A percentile compares a stretch with the other conserved stretches of the same genome.
phyloP scores from a whole-genome alignment of 2,329 filamentous ascomycete species.

The Botryotinia convoluta region DNA sequence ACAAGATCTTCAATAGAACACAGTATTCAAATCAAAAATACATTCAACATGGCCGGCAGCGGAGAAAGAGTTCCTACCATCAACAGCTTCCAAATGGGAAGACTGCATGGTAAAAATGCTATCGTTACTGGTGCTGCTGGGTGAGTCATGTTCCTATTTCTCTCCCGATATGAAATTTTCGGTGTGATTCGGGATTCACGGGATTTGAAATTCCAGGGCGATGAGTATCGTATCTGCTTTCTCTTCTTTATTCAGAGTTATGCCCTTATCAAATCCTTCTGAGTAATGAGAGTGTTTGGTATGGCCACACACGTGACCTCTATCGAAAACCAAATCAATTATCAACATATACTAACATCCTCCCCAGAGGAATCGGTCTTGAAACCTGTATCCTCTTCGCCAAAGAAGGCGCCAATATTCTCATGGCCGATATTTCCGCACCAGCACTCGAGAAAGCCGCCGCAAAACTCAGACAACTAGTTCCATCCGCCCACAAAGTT shows the following conservation, averaged over 20 bases:
- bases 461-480: constrained; percentile 57
- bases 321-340: background rate
- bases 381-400: constrained; percentile 72
- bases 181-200: background rate
- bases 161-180: background rate
- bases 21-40: background rate
- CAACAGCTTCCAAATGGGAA: constrained; percentile 40
- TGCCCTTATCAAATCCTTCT: background rate
- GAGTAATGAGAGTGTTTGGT: background rate
- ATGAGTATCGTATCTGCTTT: background rate
- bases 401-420: constrained; percentile 66
- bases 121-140: constrained; percentile 68
- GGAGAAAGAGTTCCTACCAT: constrained; percentile 32
- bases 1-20: background rate
- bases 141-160: constrained; percentile 45
- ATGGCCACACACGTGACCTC: constrained; percentile 4
- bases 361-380: constrained; percentile 64
- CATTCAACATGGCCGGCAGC: constrained; percentile 24
- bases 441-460: constrained; percentile 61
- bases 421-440: constrained; percentile 68
- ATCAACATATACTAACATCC: background rate
- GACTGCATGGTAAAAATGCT: constrained; percentile 40
- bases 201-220: background rate
- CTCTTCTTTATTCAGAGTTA: background rate
- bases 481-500: constrained; percentile 50